phyloP scores from a whole-genome alignment of 345 rosid genomes.

The Streptanthus diversifolius region DNA sequence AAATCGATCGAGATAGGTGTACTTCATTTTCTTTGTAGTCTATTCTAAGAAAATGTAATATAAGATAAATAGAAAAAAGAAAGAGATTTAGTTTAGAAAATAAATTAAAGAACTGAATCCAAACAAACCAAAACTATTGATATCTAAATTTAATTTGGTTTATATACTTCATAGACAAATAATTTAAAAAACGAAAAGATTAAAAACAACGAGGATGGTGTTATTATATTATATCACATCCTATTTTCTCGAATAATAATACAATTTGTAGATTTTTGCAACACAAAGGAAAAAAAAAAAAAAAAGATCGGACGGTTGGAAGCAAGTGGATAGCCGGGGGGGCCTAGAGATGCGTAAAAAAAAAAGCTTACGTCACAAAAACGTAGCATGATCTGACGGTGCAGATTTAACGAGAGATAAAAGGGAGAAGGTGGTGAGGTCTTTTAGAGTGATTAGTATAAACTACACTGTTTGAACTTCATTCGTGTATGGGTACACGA shows the following conservation, averaged over 20 bases:
- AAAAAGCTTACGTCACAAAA: slow-evolving; percentile 22
- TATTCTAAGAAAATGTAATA: not conserved
- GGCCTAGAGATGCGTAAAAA: slow-evolving; percentile 33
- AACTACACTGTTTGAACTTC: not conserved
- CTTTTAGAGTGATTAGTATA: not conserved
- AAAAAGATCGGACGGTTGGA: slow-evolving; percentile 5
- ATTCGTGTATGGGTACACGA: not conserved
- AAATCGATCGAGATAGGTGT: not conserved
- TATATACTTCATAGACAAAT: not conserved
- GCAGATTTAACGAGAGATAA: slow-evolving; percentile 3
- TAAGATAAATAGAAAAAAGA: not conserved
- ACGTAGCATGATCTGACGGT: slow-evolving; percentile 33
- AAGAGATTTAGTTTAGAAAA: not conserved
- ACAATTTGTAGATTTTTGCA: not conserved
- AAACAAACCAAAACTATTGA: not conserved
- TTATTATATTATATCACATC: too few relatives aligned
- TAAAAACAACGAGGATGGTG: not conserved
- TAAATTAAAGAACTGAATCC: not conserved
- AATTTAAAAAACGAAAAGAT: not conserved
- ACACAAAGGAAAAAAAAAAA: not conserved
- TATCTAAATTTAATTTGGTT: not conserved
- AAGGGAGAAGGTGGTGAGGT: not conserved
- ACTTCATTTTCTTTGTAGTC: not conserved
- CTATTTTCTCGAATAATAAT: not conserved
- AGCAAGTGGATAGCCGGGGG: slow-evolving; percentile 2